These are phyloP conservation scores for Erodium moschatum DNA, from an alignment of 441 rosid species.

Conservation along the genomic window DNA sequence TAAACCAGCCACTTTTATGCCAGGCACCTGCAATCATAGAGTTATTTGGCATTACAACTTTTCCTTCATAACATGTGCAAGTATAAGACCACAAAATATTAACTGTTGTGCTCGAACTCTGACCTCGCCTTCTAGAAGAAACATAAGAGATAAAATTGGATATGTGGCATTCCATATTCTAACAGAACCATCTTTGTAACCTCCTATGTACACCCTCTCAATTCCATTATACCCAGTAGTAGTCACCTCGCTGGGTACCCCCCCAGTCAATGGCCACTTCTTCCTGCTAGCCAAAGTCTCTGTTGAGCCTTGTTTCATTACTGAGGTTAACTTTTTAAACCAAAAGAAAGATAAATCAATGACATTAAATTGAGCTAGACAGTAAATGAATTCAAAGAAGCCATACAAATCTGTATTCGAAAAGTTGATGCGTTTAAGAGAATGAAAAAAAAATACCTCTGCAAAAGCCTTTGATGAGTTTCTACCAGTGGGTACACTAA, in stretches of 20 bases:
- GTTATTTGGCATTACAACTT: constrained; percentile 16
- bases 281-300: constrained; percentile 20
- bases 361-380: constrained; percentile 11
- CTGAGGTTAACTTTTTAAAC: constrained; percentile 27
- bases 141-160: constrained; percentile 34
- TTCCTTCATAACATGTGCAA: constrained; percentile 6
- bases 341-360: constrained; percentile 7
- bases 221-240: constrained; percentile 26
- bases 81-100: constrained; percentile 6
- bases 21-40: constrained; percentile 35
- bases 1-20: constrained; percentile 30
- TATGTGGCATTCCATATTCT: constrained; percentile 51
- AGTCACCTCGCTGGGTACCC: constrained; percentile 39
- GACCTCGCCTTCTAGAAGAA: constrained; percentile 42
- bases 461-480: constrained; percentile 37
- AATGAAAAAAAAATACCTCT: constrained; percentile 35
- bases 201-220: constrained; percentile 49
- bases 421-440: constrained; percentile 3
- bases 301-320: constrained; percentile 25
- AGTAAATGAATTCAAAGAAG: constrained; percentile 11
- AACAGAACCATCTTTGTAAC: constrained; percentile 61
- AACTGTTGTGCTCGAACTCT: constrained; percentile 14
- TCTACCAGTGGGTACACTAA: constrained; percentile 28
- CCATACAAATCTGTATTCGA: neutral
- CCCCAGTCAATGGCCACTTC: constrained; percentile 66